These are phyloP conservation scores for Pugionium cornutum DNA, from an alignment of 345 rosid species.

Conservation along the genomic window DNA sequence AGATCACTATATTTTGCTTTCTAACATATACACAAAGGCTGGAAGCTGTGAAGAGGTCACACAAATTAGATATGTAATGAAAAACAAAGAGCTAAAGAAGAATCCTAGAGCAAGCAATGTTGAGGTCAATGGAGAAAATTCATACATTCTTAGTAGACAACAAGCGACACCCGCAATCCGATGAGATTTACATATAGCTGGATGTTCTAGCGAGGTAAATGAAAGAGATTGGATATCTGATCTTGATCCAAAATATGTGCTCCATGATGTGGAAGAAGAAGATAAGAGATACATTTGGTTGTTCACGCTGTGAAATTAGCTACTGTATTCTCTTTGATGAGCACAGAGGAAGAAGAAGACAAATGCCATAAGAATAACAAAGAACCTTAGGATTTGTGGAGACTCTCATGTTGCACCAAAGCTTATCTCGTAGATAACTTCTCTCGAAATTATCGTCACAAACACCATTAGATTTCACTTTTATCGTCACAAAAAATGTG, in stretches of 20 bases:
- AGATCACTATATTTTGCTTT: constrained; percentile 67
- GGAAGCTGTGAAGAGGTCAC: constrained; percentile 72
- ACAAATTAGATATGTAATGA: constrained; percentile 57
- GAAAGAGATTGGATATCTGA: constrained; percentile 61
- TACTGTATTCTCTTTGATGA: constrained; percentile 64
- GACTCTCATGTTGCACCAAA: constrained; percentile 76
- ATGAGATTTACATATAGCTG: constrained; percentile 52
- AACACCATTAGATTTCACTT: constrained; percentile 63
- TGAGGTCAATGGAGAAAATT: constrained; percentile 51
- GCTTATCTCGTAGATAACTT: constrained; percentile 61
- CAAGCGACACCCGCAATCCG: constrained; percentile 48
- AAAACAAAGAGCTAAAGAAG: constrained; percentile 58
- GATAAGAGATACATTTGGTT: constrained; percentile 73
- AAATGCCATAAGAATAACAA: constrained; percentile 62
- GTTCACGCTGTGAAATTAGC: constrained; percentile 83
- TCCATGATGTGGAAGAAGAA: constrained; percentile 81
- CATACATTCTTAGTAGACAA: constrained; percentile 71
- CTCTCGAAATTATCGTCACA: constrained; percentile 59
- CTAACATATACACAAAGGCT: constrained; percentile 76
- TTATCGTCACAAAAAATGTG: background rate
- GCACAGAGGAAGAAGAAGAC: constrained; percentile 42
- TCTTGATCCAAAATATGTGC: constrained; percentile 63
- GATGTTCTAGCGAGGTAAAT: constrained; percentile 59
- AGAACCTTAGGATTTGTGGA: constrained; percentile 72
- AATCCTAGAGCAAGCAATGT: constrained; percentile 65